Evolutionary conservation across 371 early-diverging fungal genomes (phyloP).

Genomic region (Circinella minor): DNA sequence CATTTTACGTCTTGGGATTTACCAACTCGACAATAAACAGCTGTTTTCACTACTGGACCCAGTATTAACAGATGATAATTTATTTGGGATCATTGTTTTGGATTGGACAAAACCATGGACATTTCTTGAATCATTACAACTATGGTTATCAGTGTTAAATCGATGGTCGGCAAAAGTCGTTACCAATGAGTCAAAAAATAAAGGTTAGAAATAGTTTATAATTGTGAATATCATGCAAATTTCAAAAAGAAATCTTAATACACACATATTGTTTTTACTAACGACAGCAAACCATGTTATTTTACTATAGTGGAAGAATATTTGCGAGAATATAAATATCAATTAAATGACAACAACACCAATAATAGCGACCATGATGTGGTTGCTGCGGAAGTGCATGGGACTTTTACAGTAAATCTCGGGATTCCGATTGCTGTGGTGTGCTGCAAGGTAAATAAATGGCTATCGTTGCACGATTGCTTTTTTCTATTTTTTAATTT

Average conservation of each 20-base stretch:
- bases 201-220: constrained; percentile 47
- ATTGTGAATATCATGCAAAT: constrained; percentile 43
- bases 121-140: constrained; percentile 75
- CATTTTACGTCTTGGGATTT: constrained; percentile 78
- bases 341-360: neutral
- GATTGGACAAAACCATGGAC: constrained; percentile 92
- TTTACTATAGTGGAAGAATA: constrained; percentile 50
- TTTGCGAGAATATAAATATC: constrained; percentile 47
- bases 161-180: constrained; percentile 52
- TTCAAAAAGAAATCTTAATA: constrained; percentile 7
- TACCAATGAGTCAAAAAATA: constrained; percentile 49
- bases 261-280: too few relatives aligned
- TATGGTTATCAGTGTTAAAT: constrained; percentile 75
- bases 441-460: constrained; percentile 77
- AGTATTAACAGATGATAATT: constrained; percentile 66
- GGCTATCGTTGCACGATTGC: too few relatives aligned
- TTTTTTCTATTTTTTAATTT: too few relatives aligned
- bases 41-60: constrained; percentile 72
- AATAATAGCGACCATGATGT: neutral
- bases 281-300: too few relatives aligned
- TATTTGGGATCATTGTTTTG: constrained; percentile 74
- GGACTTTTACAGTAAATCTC: constrained; percentile 78
- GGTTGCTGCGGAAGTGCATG: constrained; percentile 2
- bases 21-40: constrained; percentile 72
- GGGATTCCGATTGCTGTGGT: constrained; percentile 87